A percentile compares a stretch with the other conserved stretches of the same genome.
Evolutionary conservation across 1,139 yeast genomes (phyloP).

Genomic region (Kurtzmaniella quercitrusa): DNA sequence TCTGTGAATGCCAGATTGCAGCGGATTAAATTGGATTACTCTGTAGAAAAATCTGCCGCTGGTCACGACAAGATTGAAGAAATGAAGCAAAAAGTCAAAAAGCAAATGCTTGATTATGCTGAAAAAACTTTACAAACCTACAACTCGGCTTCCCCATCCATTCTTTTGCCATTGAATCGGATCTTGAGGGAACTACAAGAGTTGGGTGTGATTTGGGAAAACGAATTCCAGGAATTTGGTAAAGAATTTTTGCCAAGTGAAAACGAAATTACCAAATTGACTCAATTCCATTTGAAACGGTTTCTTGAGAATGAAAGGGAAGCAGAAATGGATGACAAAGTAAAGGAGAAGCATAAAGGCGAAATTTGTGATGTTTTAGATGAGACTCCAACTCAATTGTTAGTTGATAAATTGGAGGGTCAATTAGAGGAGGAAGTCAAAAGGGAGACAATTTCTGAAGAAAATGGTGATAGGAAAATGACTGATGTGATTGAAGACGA

Average conservation of each 20-base stretch:
- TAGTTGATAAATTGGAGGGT: slow-evolving; percentile 10
- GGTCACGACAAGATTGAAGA: slow-evolving; percentile 59
- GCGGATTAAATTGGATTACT: slow-evolving; percentile 72
- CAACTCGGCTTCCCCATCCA: slow-evolving; percentile 53
- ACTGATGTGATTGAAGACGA: not conserved
- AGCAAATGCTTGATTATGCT: slow-evolving; percentile 47
- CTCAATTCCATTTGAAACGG: slow-evolving; percentile 81
- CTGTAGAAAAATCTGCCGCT: slow-evolving; percentile 65
- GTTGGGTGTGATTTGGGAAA: slow-evolving; percentile 83
- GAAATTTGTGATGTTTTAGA: slow-evolving; percentile 3
- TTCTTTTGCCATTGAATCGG: slow-evolving; percentile 65
- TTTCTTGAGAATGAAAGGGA: slow-evolving; percentile 43
- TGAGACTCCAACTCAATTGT: slow-evolving; percentile 6
- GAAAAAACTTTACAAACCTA: slow-evolving; percentile 51
- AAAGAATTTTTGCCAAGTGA: slow-evolving; percentile 80
- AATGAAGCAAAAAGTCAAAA: slow-evolving; percentile 48
- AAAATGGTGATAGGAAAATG: slow-evolving; percentile 9
- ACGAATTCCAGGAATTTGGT: slow-evolving; percentile 80
- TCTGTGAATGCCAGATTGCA: slow-evolving; percentile 69
- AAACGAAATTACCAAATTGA: slow-evolving; percentile 85
- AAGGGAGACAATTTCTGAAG: not conserved
- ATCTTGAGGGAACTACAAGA: slow-evolving; percentile 73
- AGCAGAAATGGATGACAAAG: slow-evolving; percentile 8
- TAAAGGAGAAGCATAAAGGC: slow-evolving; percentile 7
- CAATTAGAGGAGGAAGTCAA: slow-evolving; percentile 1